phyloP scores from a whole-genome alignment of 2,329 filamentous ascomycete genomes.

The Hypoxylon sp. region DNA sequence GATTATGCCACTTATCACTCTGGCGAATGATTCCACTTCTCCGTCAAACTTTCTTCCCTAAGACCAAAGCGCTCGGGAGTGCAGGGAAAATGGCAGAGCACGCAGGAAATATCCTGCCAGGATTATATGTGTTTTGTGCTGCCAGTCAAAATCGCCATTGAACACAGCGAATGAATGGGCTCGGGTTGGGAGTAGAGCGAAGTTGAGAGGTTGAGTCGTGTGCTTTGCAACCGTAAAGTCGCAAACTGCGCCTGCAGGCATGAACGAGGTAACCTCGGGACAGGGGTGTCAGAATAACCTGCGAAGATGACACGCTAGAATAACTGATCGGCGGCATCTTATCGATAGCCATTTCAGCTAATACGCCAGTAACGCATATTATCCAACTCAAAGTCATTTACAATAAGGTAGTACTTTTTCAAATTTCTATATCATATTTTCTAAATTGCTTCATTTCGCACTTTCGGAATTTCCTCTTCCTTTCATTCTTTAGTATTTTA shows the following conservation, averaged over 20 bases:
- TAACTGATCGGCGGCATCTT: conserved; percentile 23
- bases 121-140: conserved; percentile 28
- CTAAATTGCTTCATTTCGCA: too few relatives aligned
- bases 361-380: conserved; percentile 6
- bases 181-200: conserved; percentile 8
- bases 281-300: conserved; percentile 28
- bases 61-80: conserved; percentile 4
- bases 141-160: conserved; percentile 36
- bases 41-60: conserved; percentile 2
- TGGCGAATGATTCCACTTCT: neutral
- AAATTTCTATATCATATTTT: too few relatives aligned
- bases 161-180: conserved; percentile 10
- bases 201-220: conserved; percentile 36
- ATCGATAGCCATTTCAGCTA: conserved; percentile 16
- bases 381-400: neutral
- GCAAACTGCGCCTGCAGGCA: conserved; percentile 22
- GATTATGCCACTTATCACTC: conserved; percentile 9
- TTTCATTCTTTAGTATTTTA: neutral
- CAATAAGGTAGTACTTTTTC: neutral
- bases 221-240: conserved; percentile 36
- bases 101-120: conserved; percentile 30
- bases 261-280: conserved; percentile 10
- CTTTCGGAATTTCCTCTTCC: too few relatives aligned
- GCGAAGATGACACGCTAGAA: conserved; percentile 41
- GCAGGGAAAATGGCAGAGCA: conserved; percentile 12